Base-by-base conservation (phyloP, 805 yeast species). In the Priceomyces medius region DNA sequence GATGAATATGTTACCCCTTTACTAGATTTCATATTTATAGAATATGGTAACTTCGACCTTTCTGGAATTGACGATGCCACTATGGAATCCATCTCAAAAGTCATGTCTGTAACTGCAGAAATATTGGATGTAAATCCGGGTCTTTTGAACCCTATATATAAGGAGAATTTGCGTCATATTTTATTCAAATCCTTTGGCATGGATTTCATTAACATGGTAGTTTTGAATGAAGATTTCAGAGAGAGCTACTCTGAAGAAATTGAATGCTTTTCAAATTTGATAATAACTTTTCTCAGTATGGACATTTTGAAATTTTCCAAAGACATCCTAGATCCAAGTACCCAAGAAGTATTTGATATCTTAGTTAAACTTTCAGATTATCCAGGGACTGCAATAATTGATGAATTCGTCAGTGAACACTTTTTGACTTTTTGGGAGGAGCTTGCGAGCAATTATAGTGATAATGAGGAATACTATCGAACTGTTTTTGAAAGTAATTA, bases 391-490 rank as follows among this genome's bases (percentile, higher is more conserved):
- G 84, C 93, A 0, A 68, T 81, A 2, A 50, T 67, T 1, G 85
- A 84, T 28, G 95, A 85, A 56, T 57, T 61, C 12, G 65, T 82
- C 6, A 65, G 71, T 38, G 74, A 67, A 14, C 62, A 64, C 42
- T 71, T 85, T 53, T 67, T 82, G 7, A 76, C 78, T 24, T 83
- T 85, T 53, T 86, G 95, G 95, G 71, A 76, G 37, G 82, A 80
- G 40, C 61, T 84, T 23, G 75, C 81, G 5, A 88, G 83, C 42
- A 64, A 73, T 1, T 78, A 76, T 46, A 58, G 67, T 28, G 79
- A 72, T 49, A 83, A 80, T 46, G 63, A 62, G 24, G 77, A 73
- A 49, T 38, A 55, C 6, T 51, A 53, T 46, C 55, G 50, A 14
- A 31, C 46, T 7, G 20, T 46, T 10, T 47, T 57, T 41, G 59